These are phyloP conservation scores for Arxiozyma heterogenica DNA, from an alignment of 1,139 yeast genomes.

Conservation along the genomic window DNA sequence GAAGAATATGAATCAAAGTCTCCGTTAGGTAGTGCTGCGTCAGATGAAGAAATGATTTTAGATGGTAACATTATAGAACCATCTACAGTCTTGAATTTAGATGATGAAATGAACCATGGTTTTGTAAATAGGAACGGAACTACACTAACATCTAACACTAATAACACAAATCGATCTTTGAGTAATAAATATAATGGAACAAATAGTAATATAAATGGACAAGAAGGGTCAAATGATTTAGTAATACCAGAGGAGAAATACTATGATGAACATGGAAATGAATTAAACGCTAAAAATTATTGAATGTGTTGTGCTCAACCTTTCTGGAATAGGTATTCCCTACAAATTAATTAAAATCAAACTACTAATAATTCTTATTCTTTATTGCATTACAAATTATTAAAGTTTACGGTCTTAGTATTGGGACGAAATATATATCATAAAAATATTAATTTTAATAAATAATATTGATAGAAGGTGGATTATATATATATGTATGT, in stretches of 20 bases:
- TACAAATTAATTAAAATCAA: not conserved
- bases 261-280: slow-evolving; percentile 16
- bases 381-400: not conserved
- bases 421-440: too few relatives aligned
- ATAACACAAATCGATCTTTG: not conserved
- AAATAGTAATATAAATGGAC: not conserved
- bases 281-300: slow-evolving; percentile 15
- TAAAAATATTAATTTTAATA: too few relatives aligned
- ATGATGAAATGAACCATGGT: not conserved
- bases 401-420: not conserved
- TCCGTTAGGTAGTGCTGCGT: slow-evolving; percentile 22
- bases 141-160: not conserved
- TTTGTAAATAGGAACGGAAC: not conserved
- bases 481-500: too few relatives aligned
- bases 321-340: not conserved
- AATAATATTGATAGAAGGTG: not conserved
- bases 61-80: not conserved
- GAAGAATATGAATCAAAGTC: slow-evolving; percentile 25
- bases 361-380: not conserved
- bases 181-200: not conserved
- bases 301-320: not conserved
- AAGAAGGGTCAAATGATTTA: slow-evolving; percentile 8
- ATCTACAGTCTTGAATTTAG: not conserved
- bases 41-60: slow-evolving; percentile 10
- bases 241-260: slow-evolving; percentile 16